Conservation (phyloP, 169 alveolate genomes). For the Plasmodium malariae region DNA sequence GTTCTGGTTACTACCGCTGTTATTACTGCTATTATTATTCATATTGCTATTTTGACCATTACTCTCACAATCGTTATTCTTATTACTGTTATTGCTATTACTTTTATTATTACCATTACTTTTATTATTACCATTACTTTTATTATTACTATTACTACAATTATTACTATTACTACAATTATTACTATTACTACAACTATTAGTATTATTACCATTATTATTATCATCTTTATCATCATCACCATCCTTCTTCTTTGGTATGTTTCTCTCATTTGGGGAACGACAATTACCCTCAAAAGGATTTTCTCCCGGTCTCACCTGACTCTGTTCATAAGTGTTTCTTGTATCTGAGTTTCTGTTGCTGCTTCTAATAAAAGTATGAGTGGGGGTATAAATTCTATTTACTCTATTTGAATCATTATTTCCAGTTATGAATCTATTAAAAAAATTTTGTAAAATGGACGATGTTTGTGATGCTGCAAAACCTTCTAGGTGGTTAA, state of each 20-base stretch:
- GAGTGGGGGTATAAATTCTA: conserved; percentile 11
- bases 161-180: background rate
- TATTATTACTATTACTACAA: background rate
- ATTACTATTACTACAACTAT: background rate
- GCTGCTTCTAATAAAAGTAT: background rate
- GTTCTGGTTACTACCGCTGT: background rate
- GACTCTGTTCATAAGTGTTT: conserved; percentile 19
- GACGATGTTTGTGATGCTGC: conserved; percentile 19
- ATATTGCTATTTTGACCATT: background rate
- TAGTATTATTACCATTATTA: background rate
- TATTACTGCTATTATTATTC: background rate
- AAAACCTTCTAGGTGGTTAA: conserved; percentile 17
- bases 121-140: background rate
- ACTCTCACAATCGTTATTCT: background rate
- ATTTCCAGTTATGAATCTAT: conserved; percentile 26
- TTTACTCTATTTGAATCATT: conserved; percentile 17
- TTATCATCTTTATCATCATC: background rate
- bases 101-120: background rate
- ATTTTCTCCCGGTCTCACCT: conserved; percentile 3
- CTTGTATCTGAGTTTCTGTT: conserved; percentile 17
- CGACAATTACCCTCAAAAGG: background rate
- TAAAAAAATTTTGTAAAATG: conserved; percentile 50
- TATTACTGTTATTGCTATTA: background rate
- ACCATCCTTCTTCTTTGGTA: background rate
- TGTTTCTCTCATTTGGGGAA: conserved; percentile 1